Evolutionary conservation across 2,329 filamentous ascomycete species (phyloP).

Genomic region (Metarhizium brunneum): DNA sequence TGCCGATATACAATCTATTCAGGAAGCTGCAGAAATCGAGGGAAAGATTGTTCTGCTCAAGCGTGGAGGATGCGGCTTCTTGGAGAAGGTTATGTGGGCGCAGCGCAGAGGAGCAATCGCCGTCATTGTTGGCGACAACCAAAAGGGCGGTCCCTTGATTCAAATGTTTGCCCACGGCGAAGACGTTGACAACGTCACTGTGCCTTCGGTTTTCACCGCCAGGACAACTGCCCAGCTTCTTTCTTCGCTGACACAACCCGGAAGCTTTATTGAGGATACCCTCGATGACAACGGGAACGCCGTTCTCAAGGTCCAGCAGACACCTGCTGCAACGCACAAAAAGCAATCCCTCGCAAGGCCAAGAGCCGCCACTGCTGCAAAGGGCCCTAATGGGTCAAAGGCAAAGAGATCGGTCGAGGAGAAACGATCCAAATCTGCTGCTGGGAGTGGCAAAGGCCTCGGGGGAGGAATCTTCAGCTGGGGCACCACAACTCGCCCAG

Average conservation of each 20-base stretch:
- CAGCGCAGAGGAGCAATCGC: slow-evolving; percentile 83
- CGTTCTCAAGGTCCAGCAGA: slow-evolving; percentile 40
- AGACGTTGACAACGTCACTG: slow-evolving; percentile 79
- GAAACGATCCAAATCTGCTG: slow-evolving; percentile 13
- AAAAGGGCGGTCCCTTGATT: slow-evolving; percentile 77
- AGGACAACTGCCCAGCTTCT: slow-evolving; percentile 89
- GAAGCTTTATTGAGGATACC: slow-evolving; percentile 51
- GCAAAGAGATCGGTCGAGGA: slow-evolving; percentile 16
- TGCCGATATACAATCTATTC: slow-evolving; percentile 84
- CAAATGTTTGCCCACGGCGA: slow-evolving; percentile 99
- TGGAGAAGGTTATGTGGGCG: slow-evolving; percentile 96
- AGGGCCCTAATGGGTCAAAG: slow-evolving; percentile 17
- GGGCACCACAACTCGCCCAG: slow-evolving; percentile 18
- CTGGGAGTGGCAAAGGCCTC: slow-evolving; percentile 2
- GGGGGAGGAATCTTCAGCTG: slow-evolving; percentile 24
- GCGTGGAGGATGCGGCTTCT: slow-evolving; percentile 87
- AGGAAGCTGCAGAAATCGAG: slow-evolving; percentile 84
- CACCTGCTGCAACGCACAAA: slow-evolving; percentile 27
- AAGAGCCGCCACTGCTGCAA: slow-evolving; percentile 18
- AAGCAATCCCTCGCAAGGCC: slow-evolving; percentile 18
- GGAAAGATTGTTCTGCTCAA: slow-evolving; percentile 90
- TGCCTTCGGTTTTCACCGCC: slow-evolving; percentile 90
- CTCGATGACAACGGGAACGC: slow-evolving; percentile 52
- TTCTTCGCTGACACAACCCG: slow-evolving; percentile 72
- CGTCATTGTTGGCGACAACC: slow-evolving; percentile 89